Percentiles rank a stretch among this genome's conserved stretches.
These are phyloP conservation scores for Cucurbita maxima DNA, from an alignment of 306 rosid species.

Conservation along the genomic window DNA sequence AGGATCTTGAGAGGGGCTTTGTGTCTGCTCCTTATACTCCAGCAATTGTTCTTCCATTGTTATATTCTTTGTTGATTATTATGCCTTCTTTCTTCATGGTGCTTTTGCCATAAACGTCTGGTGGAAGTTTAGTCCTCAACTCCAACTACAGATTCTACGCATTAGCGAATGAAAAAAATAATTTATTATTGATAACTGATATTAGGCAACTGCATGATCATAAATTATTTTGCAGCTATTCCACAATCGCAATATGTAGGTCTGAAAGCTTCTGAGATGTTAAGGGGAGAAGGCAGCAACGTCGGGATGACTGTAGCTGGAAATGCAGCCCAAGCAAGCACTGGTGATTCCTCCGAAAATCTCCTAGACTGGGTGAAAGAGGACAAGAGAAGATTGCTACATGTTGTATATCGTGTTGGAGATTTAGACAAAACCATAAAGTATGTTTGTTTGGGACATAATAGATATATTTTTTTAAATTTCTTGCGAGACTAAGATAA, in stretches of 20 bases:
- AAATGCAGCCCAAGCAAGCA: slow-evolving; percentile 38
- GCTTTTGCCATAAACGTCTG: neutral
- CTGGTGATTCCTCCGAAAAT: slow-evolving; percentile 43
- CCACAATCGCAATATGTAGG: slow-evolving; percentile 31
- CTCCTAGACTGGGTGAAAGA: slow-evolving; percentile 64
- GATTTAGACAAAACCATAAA: slow-evolving; percentile 78
- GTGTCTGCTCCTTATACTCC: neutral
- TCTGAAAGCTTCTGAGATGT: slow-evolving; percentile 33
- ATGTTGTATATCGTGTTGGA: slow-evolving; percentile 78
- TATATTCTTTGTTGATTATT: neutral
- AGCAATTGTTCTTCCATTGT: neutral
- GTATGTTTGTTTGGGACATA: slow-evolving; percentile 25
- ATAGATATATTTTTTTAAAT: no score
- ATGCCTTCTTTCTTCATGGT: neutral
- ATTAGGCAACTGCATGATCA: slow-evolving; percentile 4
- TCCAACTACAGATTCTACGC: neutral
- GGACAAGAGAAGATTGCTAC: slow-evolving; percentile 69
- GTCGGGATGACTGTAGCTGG: slow-evolving; percentile 28
- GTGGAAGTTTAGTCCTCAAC: neutral
- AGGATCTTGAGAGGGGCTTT: neutral
- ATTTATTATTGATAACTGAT: neutral
- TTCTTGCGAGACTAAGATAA: neutral
- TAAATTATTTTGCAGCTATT: slow-evolving; percentile 32
- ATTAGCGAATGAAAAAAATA: neutral
- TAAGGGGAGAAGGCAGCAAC: slow-evolving; percentile 32